Conservation (phyloP, 179 eudicot genomes). For the Silene vulgaris region DNA sequence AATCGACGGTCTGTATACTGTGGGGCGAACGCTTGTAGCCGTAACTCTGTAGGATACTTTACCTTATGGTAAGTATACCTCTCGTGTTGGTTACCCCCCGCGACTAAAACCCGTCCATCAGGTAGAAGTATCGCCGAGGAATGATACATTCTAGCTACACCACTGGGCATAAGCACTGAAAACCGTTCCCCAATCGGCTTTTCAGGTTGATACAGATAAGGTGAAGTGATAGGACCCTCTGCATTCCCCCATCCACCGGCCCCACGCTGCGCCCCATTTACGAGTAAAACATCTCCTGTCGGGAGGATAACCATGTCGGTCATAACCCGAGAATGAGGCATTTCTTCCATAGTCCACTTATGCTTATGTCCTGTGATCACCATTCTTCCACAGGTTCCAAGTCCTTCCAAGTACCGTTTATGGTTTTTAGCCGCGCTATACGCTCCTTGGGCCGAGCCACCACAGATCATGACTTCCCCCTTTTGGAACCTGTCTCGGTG, state of each 20-base stretch:
- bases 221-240: constrained; percentile 20
- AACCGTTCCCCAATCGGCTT: constrained; percentile 27
- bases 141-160: constrained; percentile 36
- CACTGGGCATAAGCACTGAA: constrained; percentile 18
- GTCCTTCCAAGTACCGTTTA: constrained; percentile 25
- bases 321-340: constrained; percentile 31
- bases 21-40: constrained; percentile 36
- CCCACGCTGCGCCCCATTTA: constrained; percentile 33
- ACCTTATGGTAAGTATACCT: constrained; percentile 29
- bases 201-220: constrained; percentile 26
- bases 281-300: constrained; percentile 24
- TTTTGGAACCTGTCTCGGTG: constrained; percentile 27
- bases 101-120: constrained; percentile 31
- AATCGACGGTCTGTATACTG: constrained; percentile 27
- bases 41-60: constrained; percentile 34
- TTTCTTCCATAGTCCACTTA: constrained; percentile 32
- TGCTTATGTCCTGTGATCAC: constrained; percentile 29
- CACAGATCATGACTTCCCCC: constrained; percentile 63
- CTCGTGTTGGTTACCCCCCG: constrained; percentile 31
- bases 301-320: constrained; percentile 37
- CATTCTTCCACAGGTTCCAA: constrained; percentile 35
- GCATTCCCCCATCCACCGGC: constrained; percentile 36
- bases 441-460: constrained; percentile 49
- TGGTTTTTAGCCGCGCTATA: constrained; percentile 20
- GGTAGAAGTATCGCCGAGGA: constrained; percentile 32